A percentile compares a stretch with the other conserved stretches of the same genome.
Evolutionary conservation across 2,329 filamentous ascomycete species (phyloP).

Genomic region (Alternaria solani): DNA sequence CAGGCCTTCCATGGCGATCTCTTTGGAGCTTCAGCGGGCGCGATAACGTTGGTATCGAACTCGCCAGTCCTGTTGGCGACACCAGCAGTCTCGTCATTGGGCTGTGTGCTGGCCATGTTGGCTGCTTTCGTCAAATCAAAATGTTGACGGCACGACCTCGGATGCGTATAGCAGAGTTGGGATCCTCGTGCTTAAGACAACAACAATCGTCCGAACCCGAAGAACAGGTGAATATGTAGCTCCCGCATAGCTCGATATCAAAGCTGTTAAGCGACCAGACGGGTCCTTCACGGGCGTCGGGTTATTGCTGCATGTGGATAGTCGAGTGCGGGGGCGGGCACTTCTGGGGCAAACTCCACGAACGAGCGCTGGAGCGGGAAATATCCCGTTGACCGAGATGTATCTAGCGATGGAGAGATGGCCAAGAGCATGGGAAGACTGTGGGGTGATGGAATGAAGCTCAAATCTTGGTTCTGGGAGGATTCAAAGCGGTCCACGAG

Average conservation of each 20-base stretch:
- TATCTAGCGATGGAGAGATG: not conserved
- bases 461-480: not conserved
- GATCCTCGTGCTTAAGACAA: conserved; percentile 10
- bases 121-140: not conserved
- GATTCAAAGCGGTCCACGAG: not conserved
- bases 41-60: conserved; percentile 40
- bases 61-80: conserved; percentile 31
- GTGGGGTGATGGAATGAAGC: conserved; percentile 3
- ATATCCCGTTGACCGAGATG: conserved; percentile 16
- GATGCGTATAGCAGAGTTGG: conserved; percentile 6
- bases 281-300: conserved; percentile 35
- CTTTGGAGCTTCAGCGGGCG: conserved; percentile 45
- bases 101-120: conserved; percentile 31
- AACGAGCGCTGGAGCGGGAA: conserved; percentile 13
- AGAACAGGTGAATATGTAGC: conserved; percentile 36
- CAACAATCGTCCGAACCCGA: conserved; percentile 14
- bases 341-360: conserved; percentile 25
- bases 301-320: conserved; percentile 28
- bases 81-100: conserved; percentile 30
- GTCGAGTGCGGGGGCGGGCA: conserved; percentile 33
- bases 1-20: conserved; percentile 50
- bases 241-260: conserved; percentile 20
- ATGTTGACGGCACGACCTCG: conserved; percentile 11
- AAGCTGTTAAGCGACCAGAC: conserved; percentile 21
- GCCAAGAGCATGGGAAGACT: not conserved